Evolutionary conservation across 345 rosid genomes (phyloP), one percentile per base, ranked within the genome.

Genomic region (Fremontodendron californicum): DNA sequence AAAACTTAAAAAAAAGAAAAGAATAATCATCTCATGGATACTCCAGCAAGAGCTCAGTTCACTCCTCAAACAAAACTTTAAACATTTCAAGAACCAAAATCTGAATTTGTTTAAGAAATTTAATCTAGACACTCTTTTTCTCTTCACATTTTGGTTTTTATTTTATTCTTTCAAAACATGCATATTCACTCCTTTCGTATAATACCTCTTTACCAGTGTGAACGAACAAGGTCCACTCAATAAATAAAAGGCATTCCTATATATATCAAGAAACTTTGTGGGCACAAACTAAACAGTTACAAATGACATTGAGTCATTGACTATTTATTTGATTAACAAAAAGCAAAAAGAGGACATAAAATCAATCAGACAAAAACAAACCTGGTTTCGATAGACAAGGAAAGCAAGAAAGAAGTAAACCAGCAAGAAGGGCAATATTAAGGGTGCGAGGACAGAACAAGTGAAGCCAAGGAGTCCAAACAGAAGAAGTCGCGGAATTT

Each of bases 391-490:
- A 78, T 92, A 93, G 64, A 95, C 85, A 10, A 90, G 86, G 85
- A 81, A 92, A 9, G 91, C 97, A 60, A 92, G 87, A 31, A 85
- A 75, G 64, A 90, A 95, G 88, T 93, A 93, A 46, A 86, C 78
- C 80, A 95, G 85, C 87, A 93, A 73, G 75, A 92, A 84, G 23
- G 96, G 99, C 75, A 95, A 80, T 57, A 95, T 88, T 55, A 95
- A 85, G 42, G 99, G 99, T 60, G 97, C 93, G 83, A 93, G 77
- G 81, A 93, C 82, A 46, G 99, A 85, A 81, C 89, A 92, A 54
- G 89, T 90, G 88, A 93, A 95, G 86, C 99, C 99, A 31, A 95
- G 64, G 72, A 91, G 90, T 55, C 96, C 93, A 82, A 93, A 92
- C 57, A 95, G 80, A 74, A 95, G 93, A 62, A 92, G 82, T 80